Evolutionary conservation across 23 red algal species (phyloP), one percentile per base, ranked within the genome.

Genomic region (Cyanidioschyzon merolae): DNA sequence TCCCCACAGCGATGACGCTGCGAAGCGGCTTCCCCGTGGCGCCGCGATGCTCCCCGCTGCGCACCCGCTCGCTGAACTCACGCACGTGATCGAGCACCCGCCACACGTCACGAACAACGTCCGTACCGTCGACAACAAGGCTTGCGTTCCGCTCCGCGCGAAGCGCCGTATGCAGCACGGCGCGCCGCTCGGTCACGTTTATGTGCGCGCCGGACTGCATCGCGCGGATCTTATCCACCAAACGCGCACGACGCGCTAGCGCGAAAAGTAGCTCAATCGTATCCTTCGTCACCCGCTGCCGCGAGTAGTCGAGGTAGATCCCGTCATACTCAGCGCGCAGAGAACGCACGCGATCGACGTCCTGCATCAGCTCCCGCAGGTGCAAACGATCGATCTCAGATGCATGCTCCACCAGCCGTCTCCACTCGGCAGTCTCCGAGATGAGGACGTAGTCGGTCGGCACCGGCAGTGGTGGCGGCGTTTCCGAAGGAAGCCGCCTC

Each of bases 91-190:
- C 81, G 2, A 97, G 79, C 17, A 91, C 93, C 24, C 26, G 35
- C 68, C 87, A 81, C 0, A 97, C 88, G 24, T 97, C 84, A 1
- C 79, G 74, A 0, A 97, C 84, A 38, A 97, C 88, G 76, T 97
- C 84, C 2, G 41, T 71, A 15, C 87, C 93, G 85, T 86, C 84
- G n/a, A 91, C 57, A 82, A 89, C 81, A 26, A 97, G 35, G 17
- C 32, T 68, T 39, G 88, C 82, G 39, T 76, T 77, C 45, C 76
- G 84, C 26, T 74, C 68, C 36, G 88, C 84, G 18, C 93, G 80
- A 79, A 97, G 71, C 3, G 93, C 93, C 35, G 86, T 88, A 71
- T 97, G 93, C 77, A 97, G 76, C 36, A 89, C 93, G 38, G 93
- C 88, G 37, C 93, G 88, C 32, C 76, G 63, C 74, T 97, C 93